phyloP scores from a whole-genome alignment of 441 rosid species.

The Corymbia calophylla region DNA sequence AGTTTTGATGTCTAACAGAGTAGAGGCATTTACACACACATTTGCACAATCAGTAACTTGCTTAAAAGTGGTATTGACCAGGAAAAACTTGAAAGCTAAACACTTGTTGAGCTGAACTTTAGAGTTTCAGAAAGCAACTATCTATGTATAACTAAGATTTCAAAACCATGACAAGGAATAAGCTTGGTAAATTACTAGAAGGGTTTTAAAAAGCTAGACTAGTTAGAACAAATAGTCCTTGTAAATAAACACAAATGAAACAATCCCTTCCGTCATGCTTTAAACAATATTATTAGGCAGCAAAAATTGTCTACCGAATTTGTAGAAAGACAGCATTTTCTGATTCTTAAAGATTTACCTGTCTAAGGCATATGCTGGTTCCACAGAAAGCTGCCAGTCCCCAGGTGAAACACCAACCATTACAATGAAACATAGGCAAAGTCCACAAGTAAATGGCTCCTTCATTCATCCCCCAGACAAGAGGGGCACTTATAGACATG shows the following conservation, averaged over 20 bases:
- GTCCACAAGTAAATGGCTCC: conserved; percentile 86
- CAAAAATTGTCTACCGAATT: not conserved
- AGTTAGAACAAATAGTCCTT: not conserved
- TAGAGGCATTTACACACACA: not conserved
- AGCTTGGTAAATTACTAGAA: not conserved
- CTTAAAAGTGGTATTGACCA: not conserved
- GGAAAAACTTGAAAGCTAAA: not conserved
- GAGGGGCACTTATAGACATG: conserved; percentile 55
- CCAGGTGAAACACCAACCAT: conserved; percentile 93
- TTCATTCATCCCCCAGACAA: conserved; percentile 74
- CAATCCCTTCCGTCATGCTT: not conserved
- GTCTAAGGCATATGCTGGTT: conserved; percentile 80
- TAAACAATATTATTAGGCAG: not conserved
- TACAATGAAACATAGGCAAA: conserved; percentile 89
- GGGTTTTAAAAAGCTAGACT: not conserved
- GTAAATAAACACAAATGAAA: not conserved
- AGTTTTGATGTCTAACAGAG: not conserved
- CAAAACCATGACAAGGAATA: not conserved
- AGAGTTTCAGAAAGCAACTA: not conserved
- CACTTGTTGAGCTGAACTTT: not conserved
- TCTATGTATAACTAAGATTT: not conserved
- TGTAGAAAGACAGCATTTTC: not conserved
- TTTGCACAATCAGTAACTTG: not conserved
- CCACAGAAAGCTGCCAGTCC: conserved; percentile 65
- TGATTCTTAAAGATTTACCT: conserved; percentile 31